Percentiles rank a stretch among this genome's conserved stretches.
Evolutionary conservation across 208 protist genomes (phyloP).

Genomic region (Wallacemonas sp.): DNA sequence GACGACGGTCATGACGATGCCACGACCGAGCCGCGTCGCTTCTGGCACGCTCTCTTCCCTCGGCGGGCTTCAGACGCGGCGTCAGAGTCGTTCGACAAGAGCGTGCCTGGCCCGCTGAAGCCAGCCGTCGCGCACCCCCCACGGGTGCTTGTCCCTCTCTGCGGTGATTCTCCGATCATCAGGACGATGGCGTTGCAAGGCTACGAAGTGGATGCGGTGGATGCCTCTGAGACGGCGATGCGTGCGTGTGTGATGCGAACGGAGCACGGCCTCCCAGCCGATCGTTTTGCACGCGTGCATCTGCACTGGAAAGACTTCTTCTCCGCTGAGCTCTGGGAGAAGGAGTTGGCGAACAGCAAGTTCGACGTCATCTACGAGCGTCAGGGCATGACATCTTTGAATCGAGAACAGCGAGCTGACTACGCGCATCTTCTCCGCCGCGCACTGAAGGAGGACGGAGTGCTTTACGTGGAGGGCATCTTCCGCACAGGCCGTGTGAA

Average conservation of each 20-base stretch:
- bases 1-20: not conserved
- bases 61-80: not conserved
- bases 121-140: slow-evolving; percentile 15
- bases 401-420: slow-evolving; percentile 75
- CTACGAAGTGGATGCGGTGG: slow-evolving; percentile 85
- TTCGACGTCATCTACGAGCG: slow-evolving; percentile 91
- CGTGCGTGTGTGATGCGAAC: slow-evolving; percentile 62
- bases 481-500: slow-evolving; percentile 84
- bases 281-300: slow-evolving; percentile 49
- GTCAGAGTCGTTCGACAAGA: not conserved
- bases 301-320: slow-evolving; percentile 84
- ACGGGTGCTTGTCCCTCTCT: slow-evolving; percentile 82
- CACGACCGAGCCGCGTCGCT: not conserved
- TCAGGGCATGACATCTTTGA: slow-evolving; percentile 82
- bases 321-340: slow-evolving; percentile 73
- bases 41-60: not conserved
- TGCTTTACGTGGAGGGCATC: slow-evolving; percentile 89
- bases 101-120: slow-evolving; percentile 1
- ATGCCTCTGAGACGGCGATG: slow-evolving; percentile 77
- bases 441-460: slow-evolving; percentile 80
- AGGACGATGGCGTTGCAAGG: slow-evolving; percentile 60
- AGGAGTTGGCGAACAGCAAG: slow-evolving; percentile 35
- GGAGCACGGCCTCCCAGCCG: slow-evolving; percentile 44
- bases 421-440: slow-evolving; percentile 82
- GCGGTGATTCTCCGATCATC: slow-evolving; percentile 87